Percentiles rank a stretch among this genome's conserved stretches.
These are phyloP conservation scores for Backusella liffmaniae DNA, from an alignment of 192 early-diverging fungal species.

Conservation along the genomic window DNA sequence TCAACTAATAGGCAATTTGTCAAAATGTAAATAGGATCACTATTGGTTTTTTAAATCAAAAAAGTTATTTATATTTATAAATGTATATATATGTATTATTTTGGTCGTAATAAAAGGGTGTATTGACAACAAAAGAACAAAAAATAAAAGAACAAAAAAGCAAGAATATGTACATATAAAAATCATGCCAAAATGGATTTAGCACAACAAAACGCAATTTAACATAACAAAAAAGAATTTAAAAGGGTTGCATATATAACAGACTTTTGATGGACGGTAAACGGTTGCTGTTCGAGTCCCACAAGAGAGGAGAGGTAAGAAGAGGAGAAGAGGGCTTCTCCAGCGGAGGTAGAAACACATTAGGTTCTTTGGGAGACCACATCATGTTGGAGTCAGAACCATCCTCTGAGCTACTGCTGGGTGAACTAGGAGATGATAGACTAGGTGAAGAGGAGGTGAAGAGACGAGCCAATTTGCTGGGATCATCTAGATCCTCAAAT, in stretches of 20 bases:
- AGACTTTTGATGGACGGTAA: conserved; percentile 18
- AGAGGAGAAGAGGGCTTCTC: conserved; percentile 5
- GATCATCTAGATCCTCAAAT: conserved; percentile 22
- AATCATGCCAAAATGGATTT: not conserved
- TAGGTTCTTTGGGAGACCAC: conserved; percentile 1
- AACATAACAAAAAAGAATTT: conserved; percentile 3
- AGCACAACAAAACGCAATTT: not conserved
- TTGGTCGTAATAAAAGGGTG: not conserved
- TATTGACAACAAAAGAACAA: not conserved
- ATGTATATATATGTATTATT: too few relatives aligned
- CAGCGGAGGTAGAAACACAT: conserved; percentile 2
- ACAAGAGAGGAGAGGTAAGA: not conserved
- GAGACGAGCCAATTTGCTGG: conserved; percentile 1
- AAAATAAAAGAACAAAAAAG: not conserved
- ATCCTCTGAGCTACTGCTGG: not conserved
- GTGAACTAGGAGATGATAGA: conserved; percentile 1
- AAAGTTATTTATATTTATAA: not conserved
- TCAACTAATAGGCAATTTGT: not conserved
- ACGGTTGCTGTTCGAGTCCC: conserved; percentile 7
- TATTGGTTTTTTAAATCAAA: not conserved
- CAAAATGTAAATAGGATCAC: not conserved
- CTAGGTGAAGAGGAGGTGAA: conserved; percentile 10
- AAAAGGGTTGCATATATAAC: conserved; percentile 5
- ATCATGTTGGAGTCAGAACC: not conserved
- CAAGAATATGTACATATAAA: not conserved